Percentiles rank a stretch among this genome's conserved stretches.
These are phyloP conservation scores for Termitomyces sp. DNA, from an alignment of 768 basidiomycete species.

Conservation along the genomic window DNA sequence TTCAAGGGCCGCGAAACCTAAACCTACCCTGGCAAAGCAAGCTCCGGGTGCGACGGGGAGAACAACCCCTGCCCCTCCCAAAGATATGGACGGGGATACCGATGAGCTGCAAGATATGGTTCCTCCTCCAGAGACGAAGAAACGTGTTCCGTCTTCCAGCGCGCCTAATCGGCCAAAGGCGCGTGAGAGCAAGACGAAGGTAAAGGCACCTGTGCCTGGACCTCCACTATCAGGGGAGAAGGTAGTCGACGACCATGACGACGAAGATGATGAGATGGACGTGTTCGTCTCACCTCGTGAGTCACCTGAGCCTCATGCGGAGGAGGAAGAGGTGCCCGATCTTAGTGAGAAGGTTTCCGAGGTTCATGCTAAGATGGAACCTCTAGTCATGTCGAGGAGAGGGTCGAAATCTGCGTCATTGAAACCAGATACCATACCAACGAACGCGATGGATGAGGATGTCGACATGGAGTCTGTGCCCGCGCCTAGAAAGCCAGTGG, in stretches of 20 bases:
- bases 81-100: neutral
- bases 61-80: neutral
- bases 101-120: slow-evolving; percentile 1
- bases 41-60: slow-evolving; percentile 2
- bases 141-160: neutral
- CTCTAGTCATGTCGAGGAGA: slow-evolving; percentile 11
- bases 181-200: neutral
- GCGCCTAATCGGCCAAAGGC: neutral
- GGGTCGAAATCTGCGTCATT: slow-evolving; percentile 1
- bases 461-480: slow-evolving; percentile 1
- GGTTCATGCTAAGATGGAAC: slow-evolving; percentile 1
- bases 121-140: neutral
- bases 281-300: slow-evolving; percentile 1
- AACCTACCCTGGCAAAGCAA: neutral
- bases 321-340: neutral
- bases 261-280: neutral
- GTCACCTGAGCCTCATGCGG: neutral
- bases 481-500: neutral
- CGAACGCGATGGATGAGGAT: neutral
- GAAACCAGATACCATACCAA: neutral
- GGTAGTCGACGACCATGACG: neutral
- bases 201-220: neutral
- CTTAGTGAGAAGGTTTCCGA: neutral
- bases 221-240: neutral
- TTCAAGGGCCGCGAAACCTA: neutral